Evolutionary conservation across 1,284 basidiomycete species (phyloP).

Genomic region (Trametes polyzona): DNA sequence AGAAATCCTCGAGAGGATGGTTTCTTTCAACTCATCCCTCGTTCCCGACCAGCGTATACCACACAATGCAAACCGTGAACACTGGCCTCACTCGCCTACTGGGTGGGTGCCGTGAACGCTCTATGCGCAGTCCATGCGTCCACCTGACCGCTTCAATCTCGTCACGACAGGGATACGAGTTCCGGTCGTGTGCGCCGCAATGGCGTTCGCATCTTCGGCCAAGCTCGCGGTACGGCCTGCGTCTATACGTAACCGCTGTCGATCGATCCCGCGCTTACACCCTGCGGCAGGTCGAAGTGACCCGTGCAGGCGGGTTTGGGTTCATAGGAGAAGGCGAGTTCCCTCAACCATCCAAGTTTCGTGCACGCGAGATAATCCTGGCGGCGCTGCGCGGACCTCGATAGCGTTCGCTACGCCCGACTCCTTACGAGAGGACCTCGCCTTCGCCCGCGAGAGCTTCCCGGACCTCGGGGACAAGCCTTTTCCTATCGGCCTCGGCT

Average conservation of each 20-base stretch:
- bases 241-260: conserved; percentile 5
- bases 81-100: conserved; percentile 43
- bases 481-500: conserved; percentile 75
- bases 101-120: conserved; percentile 23
- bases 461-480: conserved; percentile 38
- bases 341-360: not conserved
- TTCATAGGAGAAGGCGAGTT: conserved; percentile 61
- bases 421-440: conserved; percentile 51
- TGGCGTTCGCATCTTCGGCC: conserved; percentile 70
- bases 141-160: conserved; percentile 8
- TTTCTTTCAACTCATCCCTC: not conserved
- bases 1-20: too few species aligned
- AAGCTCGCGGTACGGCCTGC: conserved; percentile 51
- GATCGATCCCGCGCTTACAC: not conserved
- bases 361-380: not conserved
- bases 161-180: conserved; percentile 40
- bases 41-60: not conserved
- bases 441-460: conserved; percentile 45
- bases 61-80: conserved; percentile 29
- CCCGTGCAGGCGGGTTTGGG: conserved; percentile 70
- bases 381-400: not conserved
- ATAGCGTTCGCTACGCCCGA: conserved; percentile 35
- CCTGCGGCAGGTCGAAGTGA: conserved; percentile 46
- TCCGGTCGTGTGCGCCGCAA: conserved; percentile 66
- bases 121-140: not conserved